Base-by-base conservation (phyloP, 1,284 basidiomycete genomes). In the Neolentinus lepideus region DNA sequence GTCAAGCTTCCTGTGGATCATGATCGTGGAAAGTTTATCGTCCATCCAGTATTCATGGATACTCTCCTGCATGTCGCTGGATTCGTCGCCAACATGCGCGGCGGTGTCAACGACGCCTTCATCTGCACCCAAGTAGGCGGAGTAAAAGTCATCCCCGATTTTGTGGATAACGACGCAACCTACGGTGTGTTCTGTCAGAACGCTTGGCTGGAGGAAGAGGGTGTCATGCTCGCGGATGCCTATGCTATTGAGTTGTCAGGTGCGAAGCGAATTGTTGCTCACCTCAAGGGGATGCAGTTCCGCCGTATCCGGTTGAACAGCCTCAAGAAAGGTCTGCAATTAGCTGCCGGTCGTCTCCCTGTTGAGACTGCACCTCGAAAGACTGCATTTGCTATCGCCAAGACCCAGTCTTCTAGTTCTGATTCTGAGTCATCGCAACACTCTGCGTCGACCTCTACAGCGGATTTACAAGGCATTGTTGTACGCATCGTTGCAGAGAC, bases 41-140 rank as follows among this genome's bases (percentile, higher is more conserved):
- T 73, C 2, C 75, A 82, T 56, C 78, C 81, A 1, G 63, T 85
- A n/a, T 85, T 87, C 66, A 70, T 80, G 53, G 87, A 90, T 60
- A 79, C 82, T 0, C 69, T 89, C 24, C 71, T 88, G 29, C 87
- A 90, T 57, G 74, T 79, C 29, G 80, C 84, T 0, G 87, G 87
- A 1, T 86, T 90, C 66, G 69, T 88, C 45, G 75, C 80, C 26
- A 90, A 89, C 66, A 66, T 81, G 64, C 75, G 73, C 38, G 78
- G 75, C 1, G 69, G 68, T 1, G 59, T 69, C 22, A 70, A 78
- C 33, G 78, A 85, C 51, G 81, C 75, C 0, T 85, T 79, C 64
- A 84, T 90, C 57, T 89, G 87, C 70, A 75, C 67, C 36, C 72
- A 77, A 35, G 73, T 86, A 27, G 77, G 74, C 24, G 65, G 71